Percentiles rank a stretch among this genome's conserved stretches.
Conservation (phyloP, 257 asterid genomes). For the Solanum chmielewskii region DNA sequence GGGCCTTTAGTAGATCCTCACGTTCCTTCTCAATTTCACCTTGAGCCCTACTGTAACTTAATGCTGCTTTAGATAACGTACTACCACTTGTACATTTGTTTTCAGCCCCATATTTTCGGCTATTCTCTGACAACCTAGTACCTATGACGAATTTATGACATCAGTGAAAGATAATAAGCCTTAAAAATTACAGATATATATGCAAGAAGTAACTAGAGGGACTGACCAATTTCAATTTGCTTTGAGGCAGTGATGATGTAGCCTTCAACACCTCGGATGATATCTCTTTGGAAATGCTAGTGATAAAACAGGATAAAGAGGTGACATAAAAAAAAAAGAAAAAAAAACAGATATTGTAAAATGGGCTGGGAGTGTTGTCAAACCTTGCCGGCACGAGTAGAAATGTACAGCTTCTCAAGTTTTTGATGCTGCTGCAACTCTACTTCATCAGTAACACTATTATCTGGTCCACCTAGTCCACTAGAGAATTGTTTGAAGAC, state of each 20-base stretch:
- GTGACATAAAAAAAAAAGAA: background rate
- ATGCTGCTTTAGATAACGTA: conserved; percentile 30
- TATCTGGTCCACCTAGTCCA: conserved; percentile 49
- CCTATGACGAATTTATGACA: conserved; percentile 12
- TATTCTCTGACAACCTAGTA: conserved; percentile 41
- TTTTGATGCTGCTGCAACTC: conserved; percentile 43
- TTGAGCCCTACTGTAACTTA: conserved; percentile 25
- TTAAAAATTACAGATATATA: background rate
- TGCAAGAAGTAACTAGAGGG: background rate
- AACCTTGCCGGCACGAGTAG: conserved; percentile 82
- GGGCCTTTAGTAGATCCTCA: conserved; percentile 23
- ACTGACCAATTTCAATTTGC: conserved; percentile 67
- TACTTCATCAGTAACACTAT: conserved; percentile 28
- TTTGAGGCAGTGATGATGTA: conserved; percentile 56
- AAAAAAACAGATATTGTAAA: background rate
- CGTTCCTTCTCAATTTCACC: conserved; percentile 39
- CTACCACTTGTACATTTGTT: conserved; percentile 37
- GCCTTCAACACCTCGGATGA: conserved; percentile 67
- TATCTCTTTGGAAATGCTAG: conserved; percentile 73
- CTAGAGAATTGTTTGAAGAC: conserved; percentile 52
- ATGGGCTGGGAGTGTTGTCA: background rate
- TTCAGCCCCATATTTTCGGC: conserved; percentile 42
- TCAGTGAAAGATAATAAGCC: background rate
- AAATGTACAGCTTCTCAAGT: conserved; percentile 53
- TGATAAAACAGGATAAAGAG: background rate